Evolutionary conservation across 1,284 basidiomycete species (phyloP).

Genomic region (Boletus sp.): DNA sequence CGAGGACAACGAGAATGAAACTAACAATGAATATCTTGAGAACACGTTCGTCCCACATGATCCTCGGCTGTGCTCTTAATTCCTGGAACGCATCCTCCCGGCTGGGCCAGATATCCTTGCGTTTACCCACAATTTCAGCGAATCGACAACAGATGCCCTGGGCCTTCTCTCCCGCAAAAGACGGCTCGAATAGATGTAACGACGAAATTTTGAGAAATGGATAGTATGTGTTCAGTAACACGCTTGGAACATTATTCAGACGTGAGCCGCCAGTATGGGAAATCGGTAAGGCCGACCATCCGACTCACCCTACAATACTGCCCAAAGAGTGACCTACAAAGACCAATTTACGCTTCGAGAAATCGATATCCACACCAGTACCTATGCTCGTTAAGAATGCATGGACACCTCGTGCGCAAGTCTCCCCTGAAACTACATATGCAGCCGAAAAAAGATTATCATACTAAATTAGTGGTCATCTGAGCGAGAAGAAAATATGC

Average conservation of each 20-base stretch:
- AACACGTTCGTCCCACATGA: conserved; percentile 5
- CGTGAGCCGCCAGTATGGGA: too few relatives aligned
- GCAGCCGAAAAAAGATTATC: too few relatives aligned
- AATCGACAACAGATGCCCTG: background rate
- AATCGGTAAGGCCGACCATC: too few relatives aligned
- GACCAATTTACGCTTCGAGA: too few relatives aligned
- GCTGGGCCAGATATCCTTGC: conserved; percentile 4
- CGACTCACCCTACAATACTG: too few relatives aligned
- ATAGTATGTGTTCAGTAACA: background rate
- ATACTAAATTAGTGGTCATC: too few relatives aligned
- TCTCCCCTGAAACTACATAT: too few relatives aligned
- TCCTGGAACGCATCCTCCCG: background rate
- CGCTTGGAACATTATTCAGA: background rate
- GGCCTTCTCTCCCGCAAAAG: background rate
- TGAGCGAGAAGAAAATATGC: too few relatives aligned
- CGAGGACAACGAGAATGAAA: too few relatives aligned
- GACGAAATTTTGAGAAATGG: conserved; percentile 7
- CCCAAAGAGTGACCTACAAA: too few relatives aligned
- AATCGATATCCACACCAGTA: too few relatives aligned
- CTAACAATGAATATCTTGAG: conserved; percentile 1
- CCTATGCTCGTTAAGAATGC: too few relatives aligned
- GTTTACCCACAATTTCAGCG: background rate
- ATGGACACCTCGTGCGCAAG: background rate
- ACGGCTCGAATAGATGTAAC: conserved; percentile 8
- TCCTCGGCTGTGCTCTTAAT: background rate